Percentiles rank a stretch among this genome's conserved stretches.
Evolutionary conservation across 805 yeast genomes (phyloP).

Genomic region (Kuraishia hungarica): DNA sequence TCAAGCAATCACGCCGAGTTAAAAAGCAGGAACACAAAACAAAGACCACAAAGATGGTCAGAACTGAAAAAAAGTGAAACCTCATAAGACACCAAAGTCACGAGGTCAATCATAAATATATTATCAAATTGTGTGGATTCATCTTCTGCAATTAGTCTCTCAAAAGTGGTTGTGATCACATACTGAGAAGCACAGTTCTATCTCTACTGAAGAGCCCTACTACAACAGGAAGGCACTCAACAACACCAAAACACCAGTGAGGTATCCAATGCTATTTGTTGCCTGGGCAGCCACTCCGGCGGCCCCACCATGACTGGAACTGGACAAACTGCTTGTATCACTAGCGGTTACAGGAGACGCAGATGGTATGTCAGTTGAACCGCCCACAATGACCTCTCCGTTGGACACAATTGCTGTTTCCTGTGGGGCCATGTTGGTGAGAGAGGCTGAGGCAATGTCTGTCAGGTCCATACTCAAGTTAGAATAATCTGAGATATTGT

Average conservation of each 20-base stretch:
- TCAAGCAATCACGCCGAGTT: neutral
- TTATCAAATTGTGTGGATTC: no score
- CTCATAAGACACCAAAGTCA: no score
- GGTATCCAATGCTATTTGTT: neutral
- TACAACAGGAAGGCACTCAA: neutral
- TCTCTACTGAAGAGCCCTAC: neutral
- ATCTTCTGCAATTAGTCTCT: no score
- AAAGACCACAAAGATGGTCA: neutral
- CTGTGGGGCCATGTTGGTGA: conserved; percentile 7
- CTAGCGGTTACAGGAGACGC: neutral
- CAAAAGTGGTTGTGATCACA: no score
- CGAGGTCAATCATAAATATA: no score
- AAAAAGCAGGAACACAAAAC: neutral
- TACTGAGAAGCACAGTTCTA: no score
- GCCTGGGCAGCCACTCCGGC: neutral
- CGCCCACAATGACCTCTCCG: conserved; percentile 19
- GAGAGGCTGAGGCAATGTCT: conserved; percentile 6
- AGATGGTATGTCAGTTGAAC: conserved; percentile 4
- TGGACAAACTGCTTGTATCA: neutral
- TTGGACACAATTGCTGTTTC: conserved; percentile 14
- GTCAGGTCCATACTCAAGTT: conserved; percentile 18
- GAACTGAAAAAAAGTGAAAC: neutral
- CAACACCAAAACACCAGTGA: neutral
- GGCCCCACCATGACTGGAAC: conserved; percentile 12
- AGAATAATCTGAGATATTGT: conserved; percentile 13